Percentiles rank a stretch among this genome's conserved stretches.
Conservation (phyloP, 148 eudicot species). For the Vaccinium macrocarpon region DNA sequence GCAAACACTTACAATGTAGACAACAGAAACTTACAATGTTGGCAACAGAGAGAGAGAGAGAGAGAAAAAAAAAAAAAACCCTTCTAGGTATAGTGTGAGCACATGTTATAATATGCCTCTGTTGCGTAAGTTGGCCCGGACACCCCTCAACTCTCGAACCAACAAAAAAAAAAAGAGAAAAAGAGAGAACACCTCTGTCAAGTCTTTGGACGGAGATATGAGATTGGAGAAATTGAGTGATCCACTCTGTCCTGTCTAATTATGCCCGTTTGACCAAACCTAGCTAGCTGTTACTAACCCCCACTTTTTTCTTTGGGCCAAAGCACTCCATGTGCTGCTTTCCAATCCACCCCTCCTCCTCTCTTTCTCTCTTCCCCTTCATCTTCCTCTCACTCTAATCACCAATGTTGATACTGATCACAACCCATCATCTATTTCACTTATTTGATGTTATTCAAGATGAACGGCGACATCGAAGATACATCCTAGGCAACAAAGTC, state of each 20-base stretch:
- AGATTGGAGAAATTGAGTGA: constrained; percentile 3
- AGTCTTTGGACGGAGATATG: neutral
- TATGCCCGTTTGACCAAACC: constrained; percentile 3
- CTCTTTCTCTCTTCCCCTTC: neutral
- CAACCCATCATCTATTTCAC: neutral
- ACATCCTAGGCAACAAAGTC: neutral
- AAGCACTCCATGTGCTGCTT: constrained; percentile 1
- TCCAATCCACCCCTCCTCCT: neutral
- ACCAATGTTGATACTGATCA: neutral
- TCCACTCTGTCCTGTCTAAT: constrained; percentile 30
- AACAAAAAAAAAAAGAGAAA: no score
- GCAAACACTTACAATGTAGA: no score
- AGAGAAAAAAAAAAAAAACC: no score
- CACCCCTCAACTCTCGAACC: no score
- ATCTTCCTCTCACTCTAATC: no score
- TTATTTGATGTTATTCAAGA: neutral
- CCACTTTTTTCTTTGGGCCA: neutral
- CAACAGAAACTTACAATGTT: no score
- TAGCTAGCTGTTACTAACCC: constrained; percentile 26
- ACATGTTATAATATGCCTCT: no score
- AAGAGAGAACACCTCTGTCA: neutral
- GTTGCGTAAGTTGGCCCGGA: no score
- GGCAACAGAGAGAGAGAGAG: no score
- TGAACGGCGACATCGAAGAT: neutral
- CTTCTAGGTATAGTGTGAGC: no score